phyloP scores from a whole-genome alignment of 345 rosid genomes.

The Melaleuca alternifolia region DNA sequence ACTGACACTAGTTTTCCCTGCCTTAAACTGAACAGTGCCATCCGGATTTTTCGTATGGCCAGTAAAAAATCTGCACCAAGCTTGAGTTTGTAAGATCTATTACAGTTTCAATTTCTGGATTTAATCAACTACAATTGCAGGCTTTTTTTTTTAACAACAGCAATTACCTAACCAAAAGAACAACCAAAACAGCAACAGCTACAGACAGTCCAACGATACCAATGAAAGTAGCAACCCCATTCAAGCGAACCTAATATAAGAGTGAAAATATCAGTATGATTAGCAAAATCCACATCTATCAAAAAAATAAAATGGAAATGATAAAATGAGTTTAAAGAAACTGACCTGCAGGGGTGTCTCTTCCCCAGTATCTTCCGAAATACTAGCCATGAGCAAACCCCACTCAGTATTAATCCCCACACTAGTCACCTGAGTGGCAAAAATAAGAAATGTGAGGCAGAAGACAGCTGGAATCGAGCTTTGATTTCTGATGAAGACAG shows the following conservation, averaged over 20 bases:
- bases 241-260: slow-evolving; percentile 68
- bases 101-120: neutral
- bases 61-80: slow-evolving; percentile 55
- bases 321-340: neutral
- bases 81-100: neutral
- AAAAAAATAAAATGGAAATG: neutral
- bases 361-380: slow-evolving; percentile 96
- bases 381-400: slow-evolving; percentile 96
- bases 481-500: neutral
- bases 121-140: neutral
- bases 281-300: rapidly evolving
- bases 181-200: slow-evolving; percentile 68
- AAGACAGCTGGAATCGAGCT: neutral
- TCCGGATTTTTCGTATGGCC: slow-evolving; percentile 46
- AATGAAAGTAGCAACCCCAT: slow-evolving; percentile 95
- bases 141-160: neutral
- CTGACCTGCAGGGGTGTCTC: slow-evolving; percentile 96
- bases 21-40: slow-evolving; percentile 38
- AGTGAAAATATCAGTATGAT: slow-evolving; percentile 2
- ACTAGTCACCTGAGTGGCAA: slow-evolving; percentile 55
- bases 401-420: slow-evolving; percentile 97
- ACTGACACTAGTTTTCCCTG: slow-evolving; percentile 50
- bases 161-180: slow-evolving; percentile 67
- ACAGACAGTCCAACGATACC: slow-evolving; percentile 89
- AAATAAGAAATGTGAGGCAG: neutral